Evolutionary conservation across 805 yeast genomes (phyloP).

Genomic region (Monosporozyma aquatica): DNA sequence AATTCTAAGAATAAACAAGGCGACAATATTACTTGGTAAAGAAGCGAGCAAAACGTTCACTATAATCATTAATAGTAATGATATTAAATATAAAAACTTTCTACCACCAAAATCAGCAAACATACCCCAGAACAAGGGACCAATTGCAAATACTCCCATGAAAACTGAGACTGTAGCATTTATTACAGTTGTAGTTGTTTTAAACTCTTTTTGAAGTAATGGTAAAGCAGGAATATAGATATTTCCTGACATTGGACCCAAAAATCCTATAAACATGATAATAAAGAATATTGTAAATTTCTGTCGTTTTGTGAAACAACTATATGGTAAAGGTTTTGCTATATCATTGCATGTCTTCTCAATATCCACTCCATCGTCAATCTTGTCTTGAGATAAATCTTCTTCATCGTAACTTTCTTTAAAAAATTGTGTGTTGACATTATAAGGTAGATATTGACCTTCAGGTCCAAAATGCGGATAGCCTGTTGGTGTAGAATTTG

Average conservation of each 20-base stretch:
- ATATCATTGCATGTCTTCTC: not conserved
- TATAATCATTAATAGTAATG: constrained; percentile 47
- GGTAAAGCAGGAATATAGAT: constrained; percentile 49
- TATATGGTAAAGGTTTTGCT: constrained; percentile 19
- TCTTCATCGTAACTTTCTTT: constrained; percentile 2
- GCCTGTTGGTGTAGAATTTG: not conserved
- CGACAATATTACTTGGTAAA: constrained; percentile 55
- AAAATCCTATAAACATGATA: constrained; percentile 41
- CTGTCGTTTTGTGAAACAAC: constrained; percentile 31
- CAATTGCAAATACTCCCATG: constrained; percentile 47
- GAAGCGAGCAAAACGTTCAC: constrained; percentile 59
- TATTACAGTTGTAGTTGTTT: constrained; percentile 35
- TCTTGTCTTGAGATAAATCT: not conserved
- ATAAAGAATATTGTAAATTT: constrained; percentile 30
- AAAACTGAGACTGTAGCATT: constrained; percentile 51
- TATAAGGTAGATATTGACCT: not conserved
- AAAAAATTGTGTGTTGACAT: not conserved
- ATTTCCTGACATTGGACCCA: constrained; percentile 51
- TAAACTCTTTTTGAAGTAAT: constrained; percentile 34
- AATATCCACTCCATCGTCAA: not conserved
- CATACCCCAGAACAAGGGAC: constrained; percentile 49
- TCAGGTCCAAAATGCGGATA: not conserved
- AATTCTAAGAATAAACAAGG: constrained; percentile 54
- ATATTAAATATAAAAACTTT: constrained; percentile 52
- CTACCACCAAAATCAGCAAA: constrained; percentile 53